phyloP scores from a whole-genome alignment of 108 stramenopile genomes.

The Cyclotella choctawhatcheeana region DNA sequence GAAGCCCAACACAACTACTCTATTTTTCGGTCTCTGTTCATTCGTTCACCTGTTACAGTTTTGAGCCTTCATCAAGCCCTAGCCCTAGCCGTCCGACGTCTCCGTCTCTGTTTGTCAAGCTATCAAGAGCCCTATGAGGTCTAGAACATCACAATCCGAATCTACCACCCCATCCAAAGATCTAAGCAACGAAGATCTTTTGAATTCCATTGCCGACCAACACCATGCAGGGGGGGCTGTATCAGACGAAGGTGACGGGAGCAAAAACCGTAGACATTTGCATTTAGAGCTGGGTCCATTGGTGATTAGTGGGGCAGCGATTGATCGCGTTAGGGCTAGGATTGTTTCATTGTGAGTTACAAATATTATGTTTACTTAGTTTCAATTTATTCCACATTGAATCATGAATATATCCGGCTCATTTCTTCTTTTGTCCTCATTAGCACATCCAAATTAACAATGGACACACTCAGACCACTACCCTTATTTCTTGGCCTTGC shows the following conservation, averaged over 20 bases:
- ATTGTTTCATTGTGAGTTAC: slow-evolving; percentile 37
- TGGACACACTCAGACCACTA: slow-evolving; percentile 79
- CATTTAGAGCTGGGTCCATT: slow-evolving; percentile 44
- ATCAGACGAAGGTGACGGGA: slow-evolving; percentile 15
- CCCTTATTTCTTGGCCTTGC: slow-evolving; percentile 73
- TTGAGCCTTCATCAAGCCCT: no score
- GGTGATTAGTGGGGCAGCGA: slow-evolving; percentile 42
- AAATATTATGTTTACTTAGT: not conserved
- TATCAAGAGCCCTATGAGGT: not conserved
- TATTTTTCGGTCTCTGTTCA: no score
- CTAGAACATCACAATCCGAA: slow-evolving; percentile 8
- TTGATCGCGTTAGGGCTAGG: slow-evolving; percentile 47
- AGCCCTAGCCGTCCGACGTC: no score
- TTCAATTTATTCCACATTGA: not conserved
- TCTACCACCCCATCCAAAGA: not conserved
- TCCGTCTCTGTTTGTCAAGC: not conserved
- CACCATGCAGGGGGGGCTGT: not conserved
- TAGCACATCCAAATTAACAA: slow-evolving; percentile 60
- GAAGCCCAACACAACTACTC: no score
- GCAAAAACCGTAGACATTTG: slow-evolving; percentile 29
- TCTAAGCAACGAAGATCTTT: slow-evolving; percentile 10
- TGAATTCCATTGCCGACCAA: slow-evolving; percentile 1
- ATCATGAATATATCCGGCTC: not conserved
- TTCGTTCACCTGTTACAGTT: no score
- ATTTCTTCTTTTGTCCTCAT: not conserved